Evolutionary conservation across 73 alveolate genomes (phyloP), one percentile per base, ranked within the genome.

Genomic region (Tetrahymena malaccensis): DNA sequence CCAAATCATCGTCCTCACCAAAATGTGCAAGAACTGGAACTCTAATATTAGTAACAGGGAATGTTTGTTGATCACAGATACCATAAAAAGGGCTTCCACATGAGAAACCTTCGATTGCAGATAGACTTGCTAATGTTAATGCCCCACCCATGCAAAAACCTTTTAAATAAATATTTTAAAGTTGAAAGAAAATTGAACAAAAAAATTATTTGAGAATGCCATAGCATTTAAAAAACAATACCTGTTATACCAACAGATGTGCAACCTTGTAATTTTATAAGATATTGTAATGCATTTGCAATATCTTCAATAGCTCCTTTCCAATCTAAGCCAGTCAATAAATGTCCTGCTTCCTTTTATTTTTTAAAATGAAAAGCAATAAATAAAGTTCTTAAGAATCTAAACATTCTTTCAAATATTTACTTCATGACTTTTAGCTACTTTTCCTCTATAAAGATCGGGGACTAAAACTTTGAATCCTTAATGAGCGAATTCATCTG

Each of bases 111-210:
- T 50, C 56, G 25, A 93, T 85, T 43, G 58, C 44, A 10, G 96
- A 56, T 33, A 95, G 55, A 33, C 96, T 22, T 33, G 97, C 97
- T 33, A 95, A 43, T 27, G 96, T 43, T 8, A 95, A 70, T 34
- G 97, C 97, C 13, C 97, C 97, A 12, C 97, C 97, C 97, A 95
- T 95, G 84, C 96, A 95, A 58, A 95, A 95, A 12, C 96, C 97
- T 16, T n/a, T n/a, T n/a, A n/a, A n/a, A 94, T 27, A 12, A 3
- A n/a, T 0, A 27, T 19, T 27, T 27, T 25, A 4, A 31, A 70
- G 9, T 40, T 40, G 0, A 50, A 50, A 50, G 27, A 0, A 15
- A 50, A 50, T 40, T 40, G 9, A 40, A 40, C 3, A 7, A 40
- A 40, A 40, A 40, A 6, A 40, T 40, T 0, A 4, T 6, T 6